Conservation (phyloP, 1,284 basidiomycete genomes). For the Rhodotorula sp. region DNA sequence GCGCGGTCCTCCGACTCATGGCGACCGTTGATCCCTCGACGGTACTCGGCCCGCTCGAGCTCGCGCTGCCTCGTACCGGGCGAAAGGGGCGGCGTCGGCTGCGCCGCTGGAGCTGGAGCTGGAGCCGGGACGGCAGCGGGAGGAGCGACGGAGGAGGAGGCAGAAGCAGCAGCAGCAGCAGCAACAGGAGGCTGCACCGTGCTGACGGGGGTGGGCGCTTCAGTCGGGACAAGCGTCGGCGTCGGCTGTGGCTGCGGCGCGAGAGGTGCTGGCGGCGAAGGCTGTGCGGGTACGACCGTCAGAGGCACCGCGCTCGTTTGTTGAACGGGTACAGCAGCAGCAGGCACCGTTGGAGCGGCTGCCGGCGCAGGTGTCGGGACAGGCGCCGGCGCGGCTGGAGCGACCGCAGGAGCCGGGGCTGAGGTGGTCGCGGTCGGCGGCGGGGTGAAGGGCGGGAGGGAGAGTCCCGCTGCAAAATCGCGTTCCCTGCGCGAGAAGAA, state of each 20-base stretch:
- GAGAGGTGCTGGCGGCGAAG: no score
- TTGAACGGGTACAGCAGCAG: neutral
- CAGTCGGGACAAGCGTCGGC: no score
- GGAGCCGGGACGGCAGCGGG: neutral
- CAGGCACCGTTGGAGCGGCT: neutral
- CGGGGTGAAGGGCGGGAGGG: neutral
- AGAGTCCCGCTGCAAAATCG: conserved; percentile 22
- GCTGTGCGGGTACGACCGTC: no score
- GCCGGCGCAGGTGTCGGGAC: no score
- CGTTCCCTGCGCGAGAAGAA: conserved; percentile 28
- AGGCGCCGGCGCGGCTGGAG: neutral
- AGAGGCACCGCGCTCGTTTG: no score
- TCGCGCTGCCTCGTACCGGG: conserved; percentile 11
- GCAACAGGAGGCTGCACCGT: neutral
- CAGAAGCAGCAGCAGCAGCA: neutral
- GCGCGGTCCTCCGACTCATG: neutral
- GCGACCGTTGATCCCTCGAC: neutral
- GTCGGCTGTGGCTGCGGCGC: no score
- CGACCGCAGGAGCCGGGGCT: neutral
- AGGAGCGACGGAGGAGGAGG: neutral
- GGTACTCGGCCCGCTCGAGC: conserved; percentile 7
- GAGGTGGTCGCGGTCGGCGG: neutral
- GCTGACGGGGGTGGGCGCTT: neutral
- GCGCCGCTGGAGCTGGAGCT: neutral
- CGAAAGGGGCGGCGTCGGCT: neutral